Conservation (phyloP, 495 filamentous ascomycete genomes). For the Aspergillus diversus region DNA sequence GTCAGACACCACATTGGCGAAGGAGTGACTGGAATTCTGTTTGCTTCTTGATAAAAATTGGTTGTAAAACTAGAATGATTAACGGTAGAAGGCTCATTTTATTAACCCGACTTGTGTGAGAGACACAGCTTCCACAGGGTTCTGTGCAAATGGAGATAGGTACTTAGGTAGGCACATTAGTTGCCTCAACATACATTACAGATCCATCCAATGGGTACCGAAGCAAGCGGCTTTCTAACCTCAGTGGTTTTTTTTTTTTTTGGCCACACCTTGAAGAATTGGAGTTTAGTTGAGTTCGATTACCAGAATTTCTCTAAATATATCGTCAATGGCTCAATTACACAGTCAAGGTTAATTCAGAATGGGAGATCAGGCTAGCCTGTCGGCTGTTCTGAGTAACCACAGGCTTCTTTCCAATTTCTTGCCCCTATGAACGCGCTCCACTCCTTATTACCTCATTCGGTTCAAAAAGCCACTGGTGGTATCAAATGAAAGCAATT, state of each 20-base stretch:
- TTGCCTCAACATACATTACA: too few relatives aligned
- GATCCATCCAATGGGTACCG: too few relatives aligned
- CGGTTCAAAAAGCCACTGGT: not conserved
- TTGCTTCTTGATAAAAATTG: too few relatives aligned
- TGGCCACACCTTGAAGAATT: too few relatives aligned
- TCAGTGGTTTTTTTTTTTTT: too few relatives aligned
- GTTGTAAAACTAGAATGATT: too few relatives aligned
- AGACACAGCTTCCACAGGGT: too few relatives aligned
- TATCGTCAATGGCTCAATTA: constrained; percentile 6
- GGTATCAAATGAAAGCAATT: not conserved
- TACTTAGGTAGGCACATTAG: not conserved
- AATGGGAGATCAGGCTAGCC: not conserved
- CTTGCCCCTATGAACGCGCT: not conserved
- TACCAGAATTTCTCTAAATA: not conserved
- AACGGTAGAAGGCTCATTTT: too few relatives aligned
- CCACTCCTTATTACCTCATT: not conserved
- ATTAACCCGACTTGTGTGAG: too few relatives aligned
- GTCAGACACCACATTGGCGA: not conserved
- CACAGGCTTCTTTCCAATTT: not conserved
- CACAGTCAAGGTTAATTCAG: not conserved
- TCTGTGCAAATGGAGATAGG: not conserved
- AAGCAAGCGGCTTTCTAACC: too few relatives aligned
- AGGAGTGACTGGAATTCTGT: not conserved
- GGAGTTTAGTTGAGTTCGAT: not conserved
- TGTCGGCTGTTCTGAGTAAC: not conserved